A percentile compares a stretch with the other conserved stretches of the same genome.
Evolutionary conservation across 495 filamentous ascomycete species (phyloP).

Genomic region (Podospora australis): DNA sequence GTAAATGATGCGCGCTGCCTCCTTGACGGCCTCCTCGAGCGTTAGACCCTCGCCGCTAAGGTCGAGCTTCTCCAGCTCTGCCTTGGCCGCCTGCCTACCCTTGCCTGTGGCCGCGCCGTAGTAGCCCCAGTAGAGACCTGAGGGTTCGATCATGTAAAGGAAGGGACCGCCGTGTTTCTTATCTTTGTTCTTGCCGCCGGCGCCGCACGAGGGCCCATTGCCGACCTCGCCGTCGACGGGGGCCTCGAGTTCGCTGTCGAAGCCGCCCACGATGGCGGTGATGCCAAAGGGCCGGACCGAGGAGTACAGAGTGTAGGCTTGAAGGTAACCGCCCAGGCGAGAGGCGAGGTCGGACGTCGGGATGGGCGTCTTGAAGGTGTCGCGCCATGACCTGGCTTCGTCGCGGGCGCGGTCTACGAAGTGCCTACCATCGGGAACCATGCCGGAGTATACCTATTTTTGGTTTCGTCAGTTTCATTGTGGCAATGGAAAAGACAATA

Average conservation of each 20-base stretch:
- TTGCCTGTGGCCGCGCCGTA: constrained; percentile 97
- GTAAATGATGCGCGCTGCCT: constrained; percentile 94
- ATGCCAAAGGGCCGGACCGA: constrained; percentile 94
- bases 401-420: constrained; percentile 91
- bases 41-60: constrained; percentile 64
- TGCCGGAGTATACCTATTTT: constrained; percentile 80
- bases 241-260: constrained; percentile 75
- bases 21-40: constrained; percentile 83
- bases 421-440: constrained; percentile 90
- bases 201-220: constrained; percentile 63
- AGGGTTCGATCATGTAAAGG: constrained; percentile 98
- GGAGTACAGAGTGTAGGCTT: constrained; percentile 94
- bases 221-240: constrained; percentile 86
- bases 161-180: constrained; percentile 79
- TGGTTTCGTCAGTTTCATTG: background rate
- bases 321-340: constrained; percentile 89
- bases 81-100: constrained; percentile 90
- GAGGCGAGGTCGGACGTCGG: constrained; percentile 77
- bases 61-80: constrained; percentile 95
- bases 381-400: constrained; percentile 84
- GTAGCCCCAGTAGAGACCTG: constrained; percentile 96
- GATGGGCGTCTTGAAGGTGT: constrained; percentile 86
- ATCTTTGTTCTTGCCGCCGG: constrained; percentile 70
- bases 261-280: constrained; percentile 88
- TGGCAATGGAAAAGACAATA: too few relatives aligned